A percentile compares a stretch with the other conserved stretches of the same genome.
Conservation (phyloP, 306 rosid genomes). For the Rosa persica region DNA sequence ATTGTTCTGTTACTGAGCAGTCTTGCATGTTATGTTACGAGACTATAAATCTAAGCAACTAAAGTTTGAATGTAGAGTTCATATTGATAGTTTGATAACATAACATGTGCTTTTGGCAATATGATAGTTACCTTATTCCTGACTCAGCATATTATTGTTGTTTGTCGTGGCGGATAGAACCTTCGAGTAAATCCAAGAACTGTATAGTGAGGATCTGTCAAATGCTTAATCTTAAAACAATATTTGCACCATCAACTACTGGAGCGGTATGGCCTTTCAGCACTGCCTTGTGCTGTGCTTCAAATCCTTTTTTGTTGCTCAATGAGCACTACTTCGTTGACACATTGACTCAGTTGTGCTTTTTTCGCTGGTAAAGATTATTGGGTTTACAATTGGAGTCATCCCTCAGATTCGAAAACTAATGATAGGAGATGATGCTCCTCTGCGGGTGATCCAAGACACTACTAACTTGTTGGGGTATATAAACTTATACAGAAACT, state of each 20-base stretch:
- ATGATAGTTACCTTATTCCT: neutral
- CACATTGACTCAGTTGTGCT: neutral
- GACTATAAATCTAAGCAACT: neutral
- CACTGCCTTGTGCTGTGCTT: neutral
- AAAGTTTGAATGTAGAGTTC: neutral
- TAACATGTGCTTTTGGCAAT: neutral
- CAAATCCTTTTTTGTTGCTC: neutral
- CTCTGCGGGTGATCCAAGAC: slow-evolving; percentile 53
- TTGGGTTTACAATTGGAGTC: slow-evolving; percentile 61
- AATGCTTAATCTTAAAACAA: slow-evolving; percentile 50
- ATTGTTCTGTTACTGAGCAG: neutral
- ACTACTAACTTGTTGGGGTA: too few species aligned
- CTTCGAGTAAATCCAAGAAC: slow-evolving; percentile 35
- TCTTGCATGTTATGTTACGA: neutral
- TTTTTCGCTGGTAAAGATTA: slow-evolving; percentile 38
- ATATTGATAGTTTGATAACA: neutral
- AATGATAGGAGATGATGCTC: slow-evolving; percentile 63
- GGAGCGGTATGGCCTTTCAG: slow-evolving; percentile 57
- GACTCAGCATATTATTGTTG: too few species aligned
- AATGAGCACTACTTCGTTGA: neutral
- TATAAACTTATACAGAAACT: too few species aligned
- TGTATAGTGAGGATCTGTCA: slow-evolving; percentile 19
- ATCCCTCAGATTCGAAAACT: slow-evolving; percentile 46
- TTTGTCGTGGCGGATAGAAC: slow-evolving; percentile 37
- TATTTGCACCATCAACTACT: slow-evolving; percentile 71